Evolutionary conservation across 2,329 filamentous ascomycete genomes (phyloP), one percentile per base, ranked within the genome.

Genomic region (Metarhizium robertsii): DNA sequence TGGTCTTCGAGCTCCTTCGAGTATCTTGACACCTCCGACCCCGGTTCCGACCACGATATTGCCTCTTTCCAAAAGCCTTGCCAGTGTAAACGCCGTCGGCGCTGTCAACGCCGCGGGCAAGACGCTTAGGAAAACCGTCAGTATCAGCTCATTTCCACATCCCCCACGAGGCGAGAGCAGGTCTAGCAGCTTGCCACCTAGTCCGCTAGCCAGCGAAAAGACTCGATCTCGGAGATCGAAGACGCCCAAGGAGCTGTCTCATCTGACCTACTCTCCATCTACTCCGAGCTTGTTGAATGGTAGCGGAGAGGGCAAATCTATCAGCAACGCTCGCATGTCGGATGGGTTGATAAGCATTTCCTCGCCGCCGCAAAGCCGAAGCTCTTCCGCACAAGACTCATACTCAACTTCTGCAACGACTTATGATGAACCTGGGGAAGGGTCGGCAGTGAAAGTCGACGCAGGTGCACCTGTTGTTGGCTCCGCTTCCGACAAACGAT

Each of bases 131-230:
- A 95, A 95, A 72, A 88, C 88, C 1, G 87, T 95, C 65, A 96
- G 92, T 77, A 95, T 96, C 66, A 92, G 92, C 67, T 86, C 90
- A 1, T 96, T 97, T 66, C 92, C 92, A 34, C 88, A 95, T 61
- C 92, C 92, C 14, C 92, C 92, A 14, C 85, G 85, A 61, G 82
- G 84, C 50, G 79, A 80, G 54, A 78, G 73, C 54, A 78, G 80
- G 61, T 73, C 76, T 50, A 74, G 74, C 63, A 90, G 79, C 71
- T 75, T 84, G 55, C 88, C 81, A 53, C 82, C 78, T 54, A 81
- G 81, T 71, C 83, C 79, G 59, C 71, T 85, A 49, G 78, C 79
- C 18, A 74, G 71, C 57, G 81, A 80, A 45, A 75, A 73, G 8
- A 73, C 76, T 54, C 68, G 71, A 60, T 61, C 70, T 60, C 79